phyloP scores from a whole-genome alignment of 2,329 filamentous ascomycete genomes.

The Saccharata proteae region DNA sequence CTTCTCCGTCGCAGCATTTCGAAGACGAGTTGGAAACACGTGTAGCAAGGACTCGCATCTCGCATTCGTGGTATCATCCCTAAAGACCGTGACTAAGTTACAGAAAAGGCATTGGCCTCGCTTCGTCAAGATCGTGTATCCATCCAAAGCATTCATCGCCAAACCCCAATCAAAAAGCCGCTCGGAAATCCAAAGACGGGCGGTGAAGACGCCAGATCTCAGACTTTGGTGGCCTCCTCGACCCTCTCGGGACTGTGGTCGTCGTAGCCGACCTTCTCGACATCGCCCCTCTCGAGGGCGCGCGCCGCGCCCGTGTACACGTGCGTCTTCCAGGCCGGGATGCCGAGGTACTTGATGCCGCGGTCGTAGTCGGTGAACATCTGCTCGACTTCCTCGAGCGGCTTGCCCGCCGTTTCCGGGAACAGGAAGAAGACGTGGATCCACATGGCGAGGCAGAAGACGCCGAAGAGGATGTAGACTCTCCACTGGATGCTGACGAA shows the following conservation, averaged over 20 bases:
- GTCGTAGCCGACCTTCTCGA: slow-evolving; percentile 11
- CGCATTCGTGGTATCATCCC: too few relatives aligned
- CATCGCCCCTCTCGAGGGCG: slow-evolving; percentile 14
- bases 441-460: slow-evolving; percentile 56
- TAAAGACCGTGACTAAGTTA: too few relatives aligned
- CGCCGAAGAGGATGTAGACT: slow-evolving; percentile 64
- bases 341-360: slow-evolving; percentile 32
- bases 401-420: slow-evolving; percentile 60
- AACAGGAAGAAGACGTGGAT: slow-evolving; percentile 56
- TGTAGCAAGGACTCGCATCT: too few relatives aligned
- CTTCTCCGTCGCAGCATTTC: too few relatives aligned
- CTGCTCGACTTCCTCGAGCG: slow-evolving; percentile 64
- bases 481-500: slow-evolving; percentile 47
- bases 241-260: slow-evolving; percentile 13
- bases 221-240: slow-evolving; percentile 12
- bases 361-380: slow-evolving; percentile 43
- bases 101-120: too few relatives aligned
- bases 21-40: too few relatives aligned
- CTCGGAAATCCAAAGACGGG: too few relatives aligned
- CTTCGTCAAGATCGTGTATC: too few relatives aligned
- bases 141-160: too few relatives aligned
- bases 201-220: too few relatives aligned
- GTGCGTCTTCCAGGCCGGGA: slow-evolving; percentile 45
- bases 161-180: too few relatives aligned
- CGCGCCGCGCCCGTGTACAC: slow-evolving; percentile 15